These are phyloP conservation scores for Lachnellula occidentalis DNA, from an alignment of 2,329 filamentous ascomycete genomes.

Conservation along the genomic window DNA sequence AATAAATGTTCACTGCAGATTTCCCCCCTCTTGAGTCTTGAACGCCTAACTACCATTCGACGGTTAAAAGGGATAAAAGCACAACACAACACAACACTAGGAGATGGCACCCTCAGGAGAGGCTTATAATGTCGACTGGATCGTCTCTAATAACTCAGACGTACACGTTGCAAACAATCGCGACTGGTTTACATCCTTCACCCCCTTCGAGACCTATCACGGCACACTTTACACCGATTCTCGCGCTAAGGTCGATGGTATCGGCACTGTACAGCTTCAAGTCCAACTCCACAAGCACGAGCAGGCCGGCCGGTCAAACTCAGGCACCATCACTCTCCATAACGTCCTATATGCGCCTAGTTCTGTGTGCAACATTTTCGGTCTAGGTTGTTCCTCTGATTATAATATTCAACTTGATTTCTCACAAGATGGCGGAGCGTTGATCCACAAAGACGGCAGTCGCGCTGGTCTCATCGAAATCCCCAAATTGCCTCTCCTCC, in stretches of 20 bases:
- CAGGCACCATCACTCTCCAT: slow-evolving; percentile 2
- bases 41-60: too few relatives aligned
- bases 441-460: background rate
- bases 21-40: too few relatives aligned
- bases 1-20: too few relatives aligned
- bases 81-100: too few relatives aligned
- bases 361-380: slow-evolving; percentile 1
- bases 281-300: background rate
- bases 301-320: background rate
- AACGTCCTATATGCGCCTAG: slow-evolving; percentile 2
- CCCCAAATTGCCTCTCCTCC: background rate
- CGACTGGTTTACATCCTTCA: slow-evolving; percentile 7
- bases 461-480: slow-evolving; percentile 1
- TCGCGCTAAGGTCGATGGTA: slow-evolving; percentile 1
- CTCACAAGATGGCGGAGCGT: slow-evolving; percentile 36
- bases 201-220: slow-evolving; percentile 4
- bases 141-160: background rate
- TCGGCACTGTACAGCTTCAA: slow-evolving; percentile 5
- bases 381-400: slow-evolving; percentile 66
- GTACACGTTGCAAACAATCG: background rate
- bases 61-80: too few relatives aligned
- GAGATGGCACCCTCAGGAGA: background rate
- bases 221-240: background rate
- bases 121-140: background rate
- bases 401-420: slow-evolving; percentile 77